Evolutionary conservation across 208 protist genomes (phyloP).

Genomic region (Acanthamoeba healyi): DNA sequence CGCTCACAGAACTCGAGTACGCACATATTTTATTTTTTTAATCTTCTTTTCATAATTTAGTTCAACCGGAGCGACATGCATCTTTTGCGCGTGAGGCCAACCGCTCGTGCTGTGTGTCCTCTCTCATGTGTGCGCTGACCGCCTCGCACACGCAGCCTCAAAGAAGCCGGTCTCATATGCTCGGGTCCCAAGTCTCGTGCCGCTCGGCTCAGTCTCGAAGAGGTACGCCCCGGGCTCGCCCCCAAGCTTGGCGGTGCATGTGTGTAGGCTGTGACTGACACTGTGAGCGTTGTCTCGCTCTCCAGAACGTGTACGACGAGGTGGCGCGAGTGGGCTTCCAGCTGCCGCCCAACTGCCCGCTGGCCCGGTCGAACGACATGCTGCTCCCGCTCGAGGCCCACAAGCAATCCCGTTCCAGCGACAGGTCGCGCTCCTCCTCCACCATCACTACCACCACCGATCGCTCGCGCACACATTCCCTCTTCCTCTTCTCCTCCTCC

Average conservation of each 20-base stretch:
- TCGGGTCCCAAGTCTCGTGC: conserved; percentile 8
- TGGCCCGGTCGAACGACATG: conserved; percentile 46
- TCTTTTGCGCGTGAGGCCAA: too few relatives aligned
- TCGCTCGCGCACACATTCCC: neutral
- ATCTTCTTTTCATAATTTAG: too few relatives aligned
- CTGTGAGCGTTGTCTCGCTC: neutral
- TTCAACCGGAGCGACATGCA: too few relatives aligned
- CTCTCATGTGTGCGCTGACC: too few relatives aligned
- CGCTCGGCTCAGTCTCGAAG: conserved; percentile 12
- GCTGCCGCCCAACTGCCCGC: neutral
- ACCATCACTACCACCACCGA: neutral
- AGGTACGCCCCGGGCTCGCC: conserved; percentile 3
- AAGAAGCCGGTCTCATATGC: neutral
- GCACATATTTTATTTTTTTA: too few relatives aligned
- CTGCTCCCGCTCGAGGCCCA: conserved; percentile 31
- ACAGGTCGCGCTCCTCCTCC: conserved; percentile 31
- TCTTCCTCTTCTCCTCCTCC: conserved; percentile 31
- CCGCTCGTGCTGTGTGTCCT: too few relatives aligned
- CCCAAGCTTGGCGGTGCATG: too few relatives aligned
- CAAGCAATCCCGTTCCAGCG: neutral
- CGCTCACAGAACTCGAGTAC: neutral
- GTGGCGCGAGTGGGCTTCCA: conserved; percentile 12
- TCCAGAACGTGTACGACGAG: neutral
- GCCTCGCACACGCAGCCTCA: neutral
- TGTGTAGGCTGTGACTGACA: too few relatives aligned